These are phyloP conservation scores for Venturia effusa DNA, from an alignment of 2,329 filamentous ascomycete genomes.

Conservation along the genomic window DNA sequence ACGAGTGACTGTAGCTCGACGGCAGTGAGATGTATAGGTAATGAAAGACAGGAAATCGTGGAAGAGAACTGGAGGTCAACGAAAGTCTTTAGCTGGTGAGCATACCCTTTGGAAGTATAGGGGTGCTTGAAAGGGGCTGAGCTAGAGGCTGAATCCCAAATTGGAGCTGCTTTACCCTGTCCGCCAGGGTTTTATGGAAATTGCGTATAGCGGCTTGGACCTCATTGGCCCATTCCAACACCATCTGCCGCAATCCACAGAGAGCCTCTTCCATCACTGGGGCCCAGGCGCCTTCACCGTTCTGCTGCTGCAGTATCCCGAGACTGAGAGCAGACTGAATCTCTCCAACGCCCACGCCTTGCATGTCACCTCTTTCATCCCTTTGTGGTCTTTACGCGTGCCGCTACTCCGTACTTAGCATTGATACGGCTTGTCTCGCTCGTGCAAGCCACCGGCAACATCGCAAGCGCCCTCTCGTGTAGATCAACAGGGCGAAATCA, in stretches of 20 bases:
- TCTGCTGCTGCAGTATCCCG: no score
- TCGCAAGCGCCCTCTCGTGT: not conserved
- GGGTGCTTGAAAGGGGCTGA: not conserved
- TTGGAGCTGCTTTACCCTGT: not conserved
- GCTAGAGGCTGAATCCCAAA: not conserved
- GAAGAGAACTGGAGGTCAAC: not conserved
- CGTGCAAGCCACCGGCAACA: not conserved
- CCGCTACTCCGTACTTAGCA: no score
- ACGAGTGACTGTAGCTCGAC: constrained; percentile 2
- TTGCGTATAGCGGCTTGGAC: not conserved
- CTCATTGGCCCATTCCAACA: not conserved
- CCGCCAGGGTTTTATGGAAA: not conserved
- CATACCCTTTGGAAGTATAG: not conserved
- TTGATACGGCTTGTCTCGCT: not conserved
- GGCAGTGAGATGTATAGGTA: not conserved
- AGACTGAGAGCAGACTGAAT: no score
- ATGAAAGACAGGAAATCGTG: not conserved
- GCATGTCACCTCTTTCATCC: not conserved
- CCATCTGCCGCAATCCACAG: not conserved
- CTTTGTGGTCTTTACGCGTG: not conserved
- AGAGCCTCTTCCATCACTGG: not conserved
- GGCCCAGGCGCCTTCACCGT: not conserved
- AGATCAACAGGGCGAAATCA: not conserved
- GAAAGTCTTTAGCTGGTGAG: not conserved
- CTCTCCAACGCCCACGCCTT: not conserved